Evolutionary conservation across 176 grass and related monocot genomes (phyloP).

Genomic region (Juncus effusus): DNA sequence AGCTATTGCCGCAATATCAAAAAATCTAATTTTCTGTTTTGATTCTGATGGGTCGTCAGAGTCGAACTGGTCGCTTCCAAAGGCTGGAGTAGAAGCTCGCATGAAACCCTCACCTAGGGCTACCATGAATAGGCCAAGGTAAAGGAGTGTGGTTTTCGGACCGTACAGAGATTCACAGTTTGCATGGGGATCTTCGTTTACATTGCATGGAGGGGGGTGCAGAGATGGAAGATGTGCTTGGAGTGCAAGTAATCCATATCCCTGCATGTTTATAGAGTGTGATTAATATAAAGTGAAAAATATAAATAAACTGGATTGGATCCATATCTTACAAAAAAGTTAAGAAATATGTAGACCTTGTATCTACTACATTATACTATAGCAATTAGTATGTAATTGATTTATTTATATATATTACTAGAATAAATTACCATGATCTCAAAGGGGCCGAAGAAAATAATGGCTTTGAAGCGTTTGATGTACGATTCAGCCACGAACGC

Average conservation of each 20-base stretch:
- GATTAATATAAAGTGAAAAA: too few species aligned
- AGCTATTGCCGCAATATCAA: conserved; percentile 31
- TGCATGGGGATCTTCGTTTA: conserved; percentile 22
- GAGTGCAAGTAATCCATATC: conserved; percentile 41
- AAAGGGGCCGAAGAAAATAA: conserved; percentile 11
- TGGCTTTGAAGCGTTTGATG: conserved; percentile 24
- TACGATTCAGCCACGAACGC: conserved; percentile 14
- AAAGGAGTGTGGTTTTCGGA: conserved; percentile 25
- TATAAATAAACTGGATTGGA: too few species aligned
- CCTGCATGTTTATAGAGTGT: conserved; percentile 21
- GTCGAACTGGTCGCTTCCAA: conserved; percentile 44
- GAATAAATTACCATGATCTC: conserved; percentile 10
- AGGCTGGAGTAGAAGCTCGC: conserved; percentile 29
- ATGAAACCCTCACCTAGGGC: conserved; percentile 39
- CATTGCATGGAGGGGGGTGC: conserved; percentile 34
- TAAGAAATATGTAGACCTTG: too few species aligned
- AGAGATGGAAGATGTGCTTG: conserved; percentile 39
- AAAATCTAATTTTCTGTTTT: conserved; percentile 30
- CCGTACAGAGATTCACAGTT: conserved; percentile 28
- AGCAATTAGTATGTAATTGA: too few species aligned
- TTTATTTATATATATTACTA: too few species aligned
- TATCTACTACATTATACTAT: too few species aligned
- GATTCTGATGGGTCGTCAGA: conserved; percentile 23
- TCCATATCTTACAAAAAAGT: too few species aligned
- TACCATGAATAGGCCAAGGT: conserved; percentile 28